Evolutionary conservation across 2,329 filamentous ascomycete species (phyloP), one percentile per base, ranked within the genome.

Genomic region (Ophiognomonia clavigignenti-juglandacearum): DNA sequence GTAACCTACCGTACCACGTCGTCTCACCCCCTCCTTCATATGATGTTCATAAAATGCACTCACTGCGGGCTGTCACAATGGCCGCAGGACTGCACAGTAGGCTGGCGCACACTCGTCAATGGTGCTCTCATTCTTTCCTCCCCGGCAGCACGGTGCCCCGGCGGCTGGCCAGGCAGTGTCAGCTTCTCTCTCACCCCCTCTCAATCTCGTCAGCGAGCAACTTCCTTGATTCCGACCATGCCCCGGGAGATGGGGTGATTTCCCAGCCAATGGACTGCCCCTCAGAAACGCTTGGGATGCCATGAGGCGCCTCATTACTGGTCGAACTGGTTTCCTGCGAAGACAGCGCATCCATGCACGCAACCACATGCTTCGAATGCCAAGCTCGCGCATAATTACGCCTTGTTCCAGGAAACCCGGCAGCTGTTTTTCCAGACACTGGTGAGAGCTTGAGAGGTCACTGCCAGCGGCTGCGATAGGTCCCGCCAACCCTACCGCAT

Each of bases 71-170:
- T 71, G 64, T 72, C 67, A 69, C 70, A 71, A 59, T 64, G 69
- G 69, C 62, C 66, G 69, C 58, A 58, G 50, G 36, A 42, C 29
- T 53, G 51, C 53, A 61, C 59, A 64, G 64, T 74, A 71, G 67
- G 73, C 60, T 74, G 73, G 69, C 72, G 64, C 57, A 56, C 54
- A 56, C 51, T 57, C n/a, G 58, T 51, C 67, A 67, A 61, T 61
- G 60, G 42, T 52, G 59, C 54, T 61, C 56, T 73, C 72, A 70
- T 68, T 70, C 58, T 58, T 47, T 56, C 48, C 48, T 9, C 5
- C 6, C 14, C 13, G n/a, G 35, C 27, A 39, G 22, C 24, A 10
- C n/a, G 29, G 11, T 31, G 29, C 11, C 39, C 32, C 36, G 57
- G 56, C 61, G 59, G 52, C 52, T 56, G 54, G 35, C n/a, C n/a